Base-by-base conservation (phyloP, 352 stramenopile species). In the Phytophthora hibernalis region DNA sequence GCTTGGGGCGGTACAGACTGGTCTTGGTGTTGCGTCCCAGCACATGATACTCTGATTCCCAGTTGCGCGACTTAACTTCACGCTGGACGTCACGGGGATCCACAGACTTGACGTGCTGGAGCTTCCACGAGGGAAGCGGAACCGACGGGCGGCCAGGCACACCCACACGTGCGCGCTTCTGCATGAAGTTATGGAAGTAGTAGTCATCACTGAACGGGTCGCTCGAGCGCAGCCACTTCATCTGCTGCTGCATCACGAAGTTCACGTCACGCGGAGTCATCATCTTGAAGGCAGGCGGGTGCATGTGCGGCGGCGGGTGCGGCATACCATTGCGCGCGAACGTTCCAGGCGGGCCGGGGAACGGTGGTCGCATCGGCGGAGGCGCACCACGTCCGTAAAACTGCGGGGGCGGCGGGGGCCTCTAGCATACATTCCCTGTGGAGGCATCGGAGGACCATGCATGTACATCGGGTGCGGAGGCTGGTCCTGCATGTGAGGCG, bases 191-290 rank as follows among this genome's bases (percentile, higher is more conserved):
- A 70, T 94, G 83, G 60, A 92, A 96, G 55, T 94, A 96, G 61
- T 96, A 94, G 70, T 96, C 87, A 61, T 96, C 87, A 65, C 85
- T 96, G 70, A 94, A 96, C 49, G 87, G 87, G 48, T 96, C 87
- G 58, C 85, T 93, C n/a, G 77, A 87, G 21, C 86, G 85, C 26
- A 96, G 77, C 75, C 87, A 83, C 79, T 96, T 96, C 81, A 91
- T 86, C 53, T 93, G 85, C 57, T 92, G 83, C 65, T 96, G 87
- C 55, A 92, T 77, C 21, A 96, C 86, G 31, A 94, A 96, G 43
- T 89, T 89, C 61, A 96, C 87, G 54, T 96, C 87, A 26, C 87
- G 84, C 21, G 84, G 80, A 21, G 81, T 93, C 87, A 96, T 96
- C 79, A 96, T 90, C 71, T 94, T 90, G 56, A 92, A 95, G 6